A percentile compares a stretch with the other conserved stretches of the same genome.
Evolutionary conservation across 176 grass and related monocot species (phyloP).

Genomic region (Lolium multiflorum): DNA sequence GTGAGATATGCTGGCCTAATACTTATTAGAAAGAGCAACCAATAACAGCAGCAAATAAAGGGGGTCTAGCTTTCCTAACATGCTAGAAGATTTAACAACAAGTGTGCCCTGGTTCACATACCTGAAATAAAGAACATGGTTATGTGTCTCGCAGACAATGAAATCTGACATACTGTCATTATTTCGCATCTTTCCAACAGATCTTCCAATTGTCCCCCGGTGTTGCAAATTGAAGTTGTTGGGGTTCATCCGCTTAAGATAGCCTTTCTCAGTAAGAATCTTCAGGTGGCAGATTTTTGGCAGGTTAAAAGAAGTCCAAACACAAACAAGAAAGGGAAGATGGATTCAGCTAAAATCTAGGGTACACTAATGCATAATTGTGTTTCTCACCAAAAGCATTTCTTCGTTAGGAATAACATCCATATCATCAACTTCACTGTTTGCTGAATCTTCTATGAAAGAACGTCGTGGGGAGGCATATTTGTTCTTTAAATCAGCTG

Average conservation of each 20-base stretch:
- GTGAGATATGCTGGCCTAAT: neutral
- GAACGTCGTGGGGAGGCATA: constrained; percentile 83
- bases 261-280: constrained; percentile 97
- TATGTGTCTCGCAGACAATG: constrained; percentile 89
- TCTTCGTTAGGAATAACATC: constrained; percentile 98
- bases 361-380: constrained; percentile 11
- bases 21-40: constrained; percentile 22
- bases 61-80: neutral
- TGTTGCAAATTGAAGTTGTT: constrained; percentile 87
- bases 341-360: neutral
- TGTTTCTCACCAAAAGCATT: constrained; percentile 84
- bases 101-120: constrained; percentile 39
- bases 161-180: constrained; percentile 93
- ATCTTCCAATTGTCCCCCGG: constrained; percentile 95
- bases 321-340: constrained; percentile 5
- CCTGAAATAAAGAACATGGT: constrained; percentile 98
- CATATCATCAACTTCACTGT: constrained; percentile 81
- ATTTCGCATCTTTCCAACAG: constrained; percentile 96
- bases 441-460: constrained; percentile 70
- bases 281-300: constrained; percentile 40
- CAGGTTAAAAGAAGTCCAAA: constrained; percentile 38
- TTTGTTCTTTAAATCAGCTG: constrained; percentile 83
- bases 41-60: neutral
- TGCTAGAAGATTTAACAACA: constrained; percentile 3
- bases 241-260: constrained; percentile 92